phyloP scores from a whole-genome alignment of 176 grass and related monocot genomes.

The Avena sativa region DNA sequence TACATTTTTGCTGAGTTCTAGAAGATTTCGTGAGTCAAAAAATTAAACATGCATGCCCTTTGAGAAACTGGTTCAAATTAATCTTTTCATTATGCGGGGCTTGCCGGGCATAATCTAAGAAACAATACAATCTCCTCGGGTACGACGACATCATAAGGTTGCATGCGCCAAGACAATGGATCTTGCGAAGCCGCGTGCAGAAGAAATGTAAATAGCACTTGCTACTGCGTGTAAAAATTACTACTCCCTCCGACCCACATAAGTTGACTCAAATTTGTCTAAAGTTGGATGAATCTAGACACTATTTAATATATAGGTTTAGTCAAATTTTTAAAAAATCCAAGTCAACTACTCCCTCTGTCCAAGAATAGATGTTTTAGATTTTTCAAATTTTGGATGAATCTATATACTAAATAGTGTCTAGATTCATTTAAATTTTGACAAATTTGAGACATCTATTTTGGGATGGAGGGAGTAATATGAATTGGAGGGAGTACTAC shows the following conservation, averaged over 20 bases:
- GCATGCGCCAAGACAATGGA: not conserved
- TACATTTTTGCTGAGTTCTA: not conserved
- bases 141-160: not conserved
- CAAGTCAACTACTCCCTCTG: no score
- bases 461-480: no score
- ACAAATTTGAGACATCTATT: no score
- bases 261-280: no score
- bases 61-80: not conserved
- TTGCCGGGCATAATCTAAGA: not conserved
- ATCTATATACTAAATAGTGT: no score
- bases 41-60: not conserved
- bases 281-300: no score
- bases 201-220: not conserved
- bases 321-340: no score
- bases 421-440: no score
- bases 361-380: no score
- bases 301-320: no score
- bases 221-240: not conserved
- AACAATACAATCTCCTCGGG: not conserved
- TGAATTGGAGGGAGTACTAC: not conserved
- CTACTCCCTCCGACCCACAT: no score
- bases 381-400: no score
- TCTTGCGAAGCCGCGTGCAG: not conserved
- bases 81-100: not conserved
- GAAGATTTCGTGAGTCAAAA: not conserved